These are phyloP conservation scores for Ganoderma leucocontextum DNA, from an alignment of 1,284 basidiomycete genomes.

Conservation along the genomic window DNA sequence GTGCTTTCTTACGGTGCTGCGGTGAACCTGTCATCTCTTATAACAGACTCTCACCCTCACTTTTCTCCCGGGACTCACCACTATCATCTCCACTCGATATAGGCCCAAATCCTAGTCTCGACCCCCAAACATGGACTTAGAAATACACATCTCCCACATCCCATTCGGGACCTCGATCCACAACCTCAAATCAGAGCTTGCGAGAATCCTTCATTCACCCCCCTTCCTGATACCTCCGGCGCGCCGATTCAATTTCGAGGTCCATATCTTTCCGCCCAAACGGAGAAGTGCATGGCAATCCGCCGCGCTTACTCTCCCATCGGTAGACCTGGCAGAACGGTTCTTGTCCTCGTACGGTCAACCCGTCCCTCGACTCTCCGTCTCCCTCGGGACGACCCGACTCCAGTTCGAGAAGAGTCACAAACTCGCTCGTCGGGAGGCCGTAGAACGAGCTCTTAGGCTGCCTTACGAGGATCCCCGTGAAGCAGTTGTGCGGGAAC, in stretches of 20 bases:
- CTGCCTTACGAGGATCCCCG: conserved; percentile 57
- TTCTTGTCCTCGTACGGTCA: conserved; percentile 58
- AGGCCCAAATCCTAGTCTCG: background rate
- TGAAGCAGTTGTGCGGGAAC: conserved; percentile 39
- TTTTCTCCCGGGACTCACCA: background rate
- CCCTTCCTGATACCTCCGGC: conserved; percentile 45
- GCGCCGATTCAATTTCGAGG: conserved; percentile 57
- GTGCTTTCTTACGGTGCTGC: background rate
- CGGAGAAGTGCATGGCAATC: conserved; percentile 45
- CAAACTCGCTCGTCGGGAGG: conserved; percentile 40
- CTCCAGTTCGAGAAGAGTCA: conserved; percentile 51
- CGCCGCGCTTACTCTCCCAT: conserved; percentile 60
- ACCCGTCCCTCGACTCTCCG: conserved; percentile 19
- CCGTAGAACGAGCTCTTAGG: conserved; percentile 52
- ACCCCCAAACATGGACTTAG: conserved; percentile 18
- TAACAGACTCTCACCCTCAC: background rate
- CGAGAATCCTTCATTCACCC: conserved; percentile 53
- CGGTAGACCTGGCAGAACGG: conserved; percentile 43
- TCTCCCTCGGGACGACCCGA: conserved; percentile 40
- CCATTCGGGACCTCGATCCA: conserved; percentile 41
- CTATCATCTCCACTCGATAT: background rate
- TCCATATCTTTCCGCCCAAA: conserved; percentile 39
- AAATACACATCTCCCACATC: conserved; percentile 49
- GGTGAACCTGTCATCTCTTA: background rate
- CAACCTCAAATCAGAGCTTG: conserved; percentile 50